Base-by-base conservation (phyloP, 2,329 filamentous ascomycete species). In the Ophiocordyceps polyrhachis-furcata region DNA sequence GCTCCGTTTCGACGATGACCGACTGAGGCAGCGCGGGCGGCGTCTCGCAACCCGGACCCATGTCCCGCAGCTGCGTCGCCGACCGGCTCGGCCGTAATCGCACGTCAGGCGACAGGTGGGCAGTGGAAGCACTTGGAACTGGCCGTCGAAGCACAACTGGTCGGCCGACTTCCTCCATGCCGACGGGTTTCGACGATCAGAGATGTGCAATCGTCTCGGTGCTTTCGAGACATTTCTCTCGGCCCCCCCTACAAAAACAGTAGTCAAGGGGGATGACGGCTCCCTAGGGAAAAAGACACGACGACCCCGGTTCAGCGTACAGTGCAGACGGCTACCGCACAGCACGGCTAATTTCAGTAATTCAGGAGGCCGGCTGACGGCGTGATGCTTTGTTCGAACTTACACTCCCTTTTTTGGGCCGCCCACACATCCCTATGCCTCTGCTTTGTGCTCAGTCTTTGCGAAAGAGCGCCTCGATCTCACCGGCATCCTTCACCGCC, bases 401-500 rank as follows among this genome's bases (percentile, higher is more conserved):
- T 28, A 28, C 25, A 28, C 2, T 28, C 25, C 9, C 25, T 28
- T 28, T 28, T 28, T 11, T 28, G 25, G 9, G 9, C 35, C 35
- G 15, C 12, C 31, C 31, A 14, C 31, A 6, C 13, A 14, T n/a
- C 12, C 31, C 31, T 15, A 5, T 14, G 13, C 9, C 15, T 32
- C 31, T 14, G 4, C 8, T 11, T 38, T 19, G 35, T 38, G 15
- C 35, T 45, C 40, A 37, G 29, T 40, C 19, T 17, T 35, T 37
- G 19, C 40, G 11, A 21, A 44, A 23, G 25, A 61, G 45, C 14
- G 61, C 58, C 53, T 83, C 71, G 58, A 83, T 63, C 53, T 76
- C 73, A 15, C 66, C 69, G 3, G 79, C 68, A 46, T 81, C 78
- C 59, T 86, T 87, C 5, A 76, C 70, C 4, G 78, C 79, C 13